These are phyloP conservation scores for Lentinula detonsa DNA, from an alignment of 768 basidiomycete genomes.

Conservation along the genomic window DNA sequence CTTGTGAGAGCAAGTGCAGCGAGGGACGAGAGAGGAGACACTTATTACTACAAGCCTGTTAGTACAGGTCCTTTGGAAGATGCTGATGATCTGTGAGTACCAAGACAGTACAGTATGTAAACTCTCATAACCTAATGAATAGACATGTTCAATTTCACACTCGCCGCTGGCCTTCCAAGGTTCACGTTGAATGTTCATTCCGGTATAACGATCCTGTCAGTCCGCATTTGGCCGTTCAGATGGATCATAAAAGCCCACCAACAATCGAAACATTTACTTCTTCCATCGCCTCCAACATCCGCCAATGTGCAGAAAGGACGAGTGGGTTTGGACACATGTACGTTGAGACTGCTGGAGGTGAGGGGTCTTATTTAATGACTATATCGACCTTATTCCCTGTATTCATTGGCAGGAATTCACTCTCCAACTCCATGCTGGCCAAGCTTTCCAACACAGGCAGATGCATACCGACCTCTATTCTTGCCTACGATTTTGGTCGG, in stretches of 20 bases:
- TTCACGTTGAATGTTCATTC: slow-evolving; percentile 69
- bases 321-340: slow-evolving; percentile 54
- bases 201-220: slow-evolving; percentile 87
- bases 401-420: slow-evolving; percentile 63
- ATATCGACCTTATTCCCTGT: too few relatives aligned
- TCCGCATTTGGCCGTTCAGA: slow-evolving; percentile 79
- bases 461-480: slow-evolving; percentile 80
- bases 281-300: slow-evolving; percentile 59
- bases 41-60: slow-evolving; percentile 83
- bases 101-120: too few relatives aligned
- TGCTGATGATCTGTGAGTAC: slow-evolving; percentile 76
- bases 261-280: slow-evolving; percentile 63
- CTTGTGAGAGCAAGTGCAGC: slow-evolving; percentile 68
- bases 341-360: slow-evolving; percentile 95
- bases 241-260: slow-evolving; percentile 39
- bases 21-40: slow-evolving; percentile 26
- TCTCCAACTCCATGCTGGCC: slow-evolving; percentile 81
- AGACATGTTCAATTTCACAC: slow-evolving; percentile 66
- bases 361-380: slow-evolving; percentile 16
- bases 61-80: slow-evolving; percentile 79
- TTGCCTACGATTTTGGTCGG: slow-evolving; percentile 86
- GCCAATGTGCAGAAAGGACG: slow-evolving; percentile 35
- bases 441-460: slow-evolving; percentile 53
- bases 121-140: too few relatives aligned
- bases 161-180: slow-evolving; percentile 28